Evolutionary conservation across 371 early-diverging fungal genomes (phyloP), one percentile per base, ranked within the genome.

Genomic region (Rhizopus sp.): DNA sequence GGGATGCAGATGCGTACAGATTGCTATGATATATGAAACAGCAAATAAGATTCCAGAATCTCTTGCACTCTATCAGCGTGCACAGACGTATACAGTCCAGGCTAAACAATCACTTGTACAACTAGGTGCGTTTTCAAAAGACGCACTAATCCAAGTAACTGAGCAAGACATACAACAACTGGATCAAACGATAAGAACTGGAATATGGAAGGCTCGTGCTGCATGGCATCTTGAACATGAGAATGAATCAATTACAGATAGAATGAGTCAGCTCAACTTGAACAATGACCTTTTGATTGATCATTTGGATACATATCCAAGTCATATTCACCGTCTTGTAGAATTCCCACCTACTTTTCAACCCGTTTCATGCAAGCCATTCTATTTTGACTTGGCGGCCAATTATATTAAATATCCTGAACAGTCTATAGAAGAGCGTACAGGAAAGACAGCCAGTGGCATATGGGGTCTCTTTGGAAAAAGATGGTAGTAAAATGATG

Each of bases 321-420:
- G 55, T 4, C 53, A 67, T 13, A 70, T 73, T 17, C 16, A 44
- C 7, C 69, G 78, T 44, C 62, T 92, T 38, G 75, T 89, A 15
- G 80, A 81, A 30, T 83, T 91, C 55, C 91, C 91, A 13, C 91
- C 92, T 4, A 49, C 61, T 38, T 76, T 91, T 53, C 70, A 83
- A 55, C 83, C 91, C 8, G 85, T 89, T 39, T 81, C 89, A 3
- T 80, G 78, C 54, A 93, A 93, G 57, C 93, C 93, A 0, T 67
- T 93, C 48, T 89, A 90, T 65, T 91, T 88, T 69, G 93, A 93
- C 60, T 69, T 93, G 44, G 91, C 92, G 3, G 87, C 81, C 59
- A 88, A 86, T 61, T 74, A 82, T 49, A 72, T 93, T 41, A 81
- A 89, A 45, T 93, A 83, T 57, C 86, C 88, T 10, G 60, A 65